Percentiles rank a stretch among this genome's conserved stretches.
These are phyloP conservation scores for Carallia pectinifolia DNA, from an alignment of 345 rosid genomes.

Conservation along the genomic window DNA sequence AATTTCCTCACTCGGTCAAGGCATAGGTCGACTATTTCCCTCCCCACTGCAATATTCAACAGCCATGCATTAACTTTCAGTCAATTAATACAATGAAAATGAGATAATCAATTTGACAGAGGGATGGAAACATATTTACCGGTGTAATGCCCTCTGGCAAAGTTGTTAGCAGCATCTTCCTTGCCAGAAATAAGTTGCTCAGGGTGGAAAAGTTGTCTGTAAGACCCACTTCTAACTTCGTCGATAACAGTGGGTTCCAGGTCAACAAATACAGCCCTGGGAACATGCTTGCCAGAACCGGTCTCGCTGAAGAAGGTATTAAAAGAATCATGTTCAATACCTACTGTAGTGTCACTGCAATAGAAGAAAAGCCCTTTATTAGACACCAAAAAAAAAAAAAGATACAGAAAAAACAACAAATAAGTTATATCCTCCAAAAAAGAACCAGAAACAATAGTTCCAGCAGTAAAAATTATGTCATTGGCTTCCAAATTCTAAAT, in stretches of 20 bases:
- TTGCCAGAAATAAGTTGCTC: conserved; percentile 92
- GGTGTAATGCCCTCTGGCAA: conserved; percentile 90
- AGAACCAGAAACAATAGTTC: neutral
- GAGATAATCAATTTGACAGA: conserved; percentile 5
- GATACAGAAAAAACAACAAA: neutral
- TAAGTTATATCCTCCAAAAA: neutral
- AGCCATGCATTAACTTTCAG: neutral
- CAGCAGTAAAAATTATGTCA: neutral
- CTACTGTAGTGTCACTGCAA: conserved; percentile 61
- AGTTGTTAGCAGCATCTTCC: conserved; percentile 94
- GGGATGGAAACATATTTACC: conserved; percentile 26
- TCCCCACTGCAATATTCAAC: conserved; percentile 21
- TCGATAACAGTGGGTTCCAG: conserved; percentile 87
- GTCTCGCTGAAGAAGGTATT: conserved; percentile 94
- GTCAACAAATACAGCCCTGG: conserved; percentile 79
- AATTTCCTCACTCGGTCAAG: neutral
- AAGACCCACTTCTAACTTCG: conserved; percentile 71
- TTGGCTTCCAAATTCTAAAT: neutral
- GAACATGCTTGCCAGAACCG: conserved; percentile 83
- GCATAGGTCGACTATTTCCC: conserved; percentile 1
- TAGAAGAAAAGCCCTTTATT: conserved; percentile 1
- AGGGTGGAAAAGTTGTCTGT: conserved; percentile 86
- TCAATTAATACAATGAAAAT: neutral
- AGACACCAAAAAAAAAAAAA: neutral
- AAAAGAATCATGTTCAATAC: conserved; percentile 64